Percentiles rank a stretch among this genome's conserved stretches.
phyloP scores from a whole-genome alignment of 208 protist species.

The Zelonia costaricensis region DNA sequence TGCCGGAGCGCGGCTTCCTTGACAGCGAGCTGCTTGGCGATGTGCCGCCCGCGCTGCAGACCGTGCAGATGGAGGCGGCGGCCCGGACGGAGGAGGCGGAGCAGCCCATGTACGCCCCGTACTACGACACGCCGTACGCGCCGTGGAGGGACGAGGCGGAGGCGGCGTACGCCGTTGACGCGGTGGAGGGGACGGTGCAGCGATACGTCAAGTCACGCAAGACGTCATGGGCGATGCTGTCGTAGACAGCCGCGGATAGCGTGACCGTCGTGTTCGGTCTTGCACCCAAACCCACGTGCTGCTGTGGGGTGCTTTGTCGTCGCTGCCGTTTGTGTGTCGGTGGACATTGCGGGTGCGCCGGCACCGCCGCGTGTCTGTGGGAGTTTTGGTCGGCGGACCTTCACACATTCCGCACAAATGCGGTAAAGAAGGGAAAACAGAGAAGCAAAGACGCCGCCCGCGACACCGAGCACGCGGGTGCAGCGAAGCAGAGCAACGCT shows the following conservation, averaged over 20 bases:
- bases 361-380: too few relatives aligned
- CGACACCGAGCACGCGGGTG: too few relatives aligned
- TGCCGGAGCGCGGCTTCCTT: conserved; percentile 75
- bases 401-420: too few relatives aligned
- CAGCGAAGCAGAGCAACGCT: too few relatives aligned
- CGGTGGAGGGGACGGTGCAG: conserved; percentile 70
- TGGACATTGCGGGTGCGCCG: too few relatives aligned
- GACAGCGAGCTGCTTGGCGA: conserved; percentile 74
- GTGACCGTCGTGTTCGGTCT: too few relatives aligned
- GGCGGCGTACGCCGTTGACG: conserved; percentile 85
- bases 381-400: too few relatives aligned
- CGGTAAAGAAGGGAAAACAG: too few relatives aligned
- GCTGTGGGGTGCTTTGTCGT: too few relatives aligned
- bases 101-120: conserved; percentile 70
- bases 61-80: conserved; percentile 85
- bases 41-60: conserved; percentile 57
- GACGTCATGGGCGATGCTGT: conserved; percentile 85
- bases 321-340: too few relatives aligned
- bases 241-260: conserved; percentile 22
- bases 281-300: too few relatives aligned
- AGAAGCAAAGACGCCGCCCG: too few relatives aligned
- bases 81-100: conserved; percentile 88
- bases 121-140: conserved; percentile 88
- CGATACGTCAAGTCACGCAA: conserved; percentile 72
- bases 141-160: conserved; percentile 78